Percentiles rank a stretch among this genome's conserved stretches.
phyloP scores from a whole-genome alignment of 2,329 filamentous ascomycete species.

The Mollisia scopiformis region DNA sequence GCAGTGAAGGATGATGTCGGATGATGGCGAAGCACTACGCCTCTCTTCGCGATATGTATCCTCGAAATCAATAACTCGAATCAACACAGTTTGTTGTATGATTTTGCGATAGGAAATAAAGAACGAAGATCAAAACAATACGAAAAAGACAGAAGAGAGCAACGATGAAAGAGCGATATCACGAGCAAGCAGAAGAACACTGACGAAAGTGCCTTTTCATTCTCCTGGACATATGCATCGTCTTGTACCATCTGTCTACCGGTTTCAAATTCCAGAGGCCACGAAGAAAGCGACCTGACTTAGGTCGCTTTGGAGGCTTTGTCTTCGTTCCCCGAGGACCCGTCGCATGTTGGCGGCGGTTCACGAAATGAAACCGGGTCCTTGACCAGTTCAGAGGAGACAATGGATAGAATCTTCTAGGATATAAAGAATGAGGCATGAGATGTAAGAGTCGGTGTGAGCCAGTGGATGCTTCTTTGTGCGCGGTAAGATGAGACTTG shows the following conservation, averaged over 20 bases:
- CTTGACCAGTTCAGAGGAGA: slow-evolving; percentile 8
- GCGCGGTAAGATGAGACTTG: slow-evolving; percentile 21
- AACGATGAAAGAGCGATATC: slow-evolving; percentile 5
- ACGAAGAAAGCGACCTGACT: slow-evolving; percentile 15
- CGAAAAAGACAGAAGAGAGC: slow-evolving; percentile 15
- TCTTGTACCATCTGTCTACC: slow-evolving; percentile 25
- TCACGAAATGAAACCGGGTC: slow-evolving; percentile 30
- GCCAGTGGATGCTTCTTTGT: slow-evolving; percentile 19
- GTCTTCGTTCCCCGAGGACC: slow-evolving; percentile 7
- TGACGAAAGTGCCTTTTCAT: background rate
- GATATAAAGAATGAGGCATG: background rate
- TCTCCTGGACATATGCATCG: slow-evolving; percentile 8
- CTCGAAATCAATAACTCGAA: background rate
- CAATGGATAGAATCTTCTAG: background rate
- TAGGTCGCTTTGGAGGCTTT: slow-evolving; percentile 14
- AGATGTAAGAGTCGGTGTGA: slow-evolving; percentile 2
- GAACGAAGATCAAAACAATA: slow-evolving; percentile 12
- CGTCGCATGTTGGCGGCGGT: slow-evolving; percentile 19
- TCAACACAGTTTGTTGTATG: background rate
- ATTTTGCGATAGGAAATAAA: background rate
- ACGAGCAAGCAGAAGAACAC: slow-evolving; percentile 7
- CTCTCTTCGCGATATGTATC: background rate
- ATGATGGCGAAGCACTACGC: background rate
- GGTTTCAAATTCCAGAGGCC: slow-evolving; percentile 22
- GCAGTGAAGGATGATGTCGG: background rate